A percentile compares a stretch with the other conserved stretches of the same genome.
These are phyloP conservation scores for Nowakowskiella sp. DNA, from an alignment of 192 early-diverging fungal genomes.

Conservation along the genomic window DNA sequence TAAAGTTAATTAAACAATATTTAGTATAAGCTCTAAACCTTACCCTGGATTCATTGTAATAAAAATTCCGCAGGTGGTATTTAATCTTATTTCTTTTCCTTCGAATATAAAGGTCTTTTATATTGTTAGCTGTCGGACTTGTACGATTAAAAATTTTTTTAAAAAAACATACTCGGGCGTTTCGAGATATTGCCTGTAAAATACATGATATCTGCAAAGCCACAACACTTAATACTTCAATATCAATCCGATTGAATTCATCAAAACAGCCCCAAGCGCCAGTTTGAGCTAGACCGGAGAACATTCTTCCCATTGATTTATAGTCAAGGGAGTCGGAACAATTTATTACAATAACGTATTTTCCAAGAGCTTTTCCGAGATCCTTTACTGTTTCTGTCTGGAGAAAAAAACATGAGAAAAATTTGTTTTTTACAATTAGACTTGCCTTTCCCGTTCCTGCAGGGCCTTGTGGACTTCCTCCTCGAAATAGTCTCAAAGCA, in stretches of 20 bases:
- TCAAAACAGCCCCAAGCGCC: constrained; percentile 62
- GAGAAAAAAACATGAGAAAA: neutral
- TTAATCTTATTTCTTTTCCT: constrained; percentile 49
- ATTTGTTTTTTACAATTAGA: neutral
- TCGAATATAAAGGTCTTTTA: constrained; percentile 42
- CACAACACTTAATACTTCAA: constrained; percentile 54
- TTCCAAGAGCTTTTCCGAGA: constrained; percentile 49
- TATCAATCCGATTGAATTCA: constrained; percentile 59
- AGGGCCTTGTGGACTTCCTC: constrained; percentile 49
- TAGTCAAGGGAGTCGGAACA: constrained; percentile 56
- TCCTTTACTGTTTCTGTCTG: constrained; percentile 58
- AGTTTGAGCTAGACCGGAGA: constrained; percentile 50
- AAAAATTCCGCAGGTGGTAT: constrained; percentile 42
- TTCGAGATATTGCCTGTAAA: constrained; percentile 39
- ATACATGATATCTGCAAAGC: constrained; percentile 51
- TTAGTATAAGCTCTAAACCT: no score
- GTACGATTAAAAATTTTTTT: constrained; percentile 1
- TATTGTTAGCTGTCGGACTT: constrained; percentile 4
- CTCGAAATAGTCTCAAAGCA: constrained; percentile 43
- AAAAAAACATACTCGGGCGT: constrained; percentile 19
- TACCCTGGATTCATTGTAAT: constrained; percentile 57
- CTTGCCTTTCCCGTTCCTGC: constrained; percentile 61
- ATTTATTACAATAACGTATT: constrained; percentile 54
- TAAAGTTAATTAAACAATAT: constrained; percentile 9
- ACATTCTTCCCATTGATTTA: constrained; percentile 54